phyloP scores from a whole-genome alignment of 345 rosid species.

The Syzygium oleosum region DNA sequence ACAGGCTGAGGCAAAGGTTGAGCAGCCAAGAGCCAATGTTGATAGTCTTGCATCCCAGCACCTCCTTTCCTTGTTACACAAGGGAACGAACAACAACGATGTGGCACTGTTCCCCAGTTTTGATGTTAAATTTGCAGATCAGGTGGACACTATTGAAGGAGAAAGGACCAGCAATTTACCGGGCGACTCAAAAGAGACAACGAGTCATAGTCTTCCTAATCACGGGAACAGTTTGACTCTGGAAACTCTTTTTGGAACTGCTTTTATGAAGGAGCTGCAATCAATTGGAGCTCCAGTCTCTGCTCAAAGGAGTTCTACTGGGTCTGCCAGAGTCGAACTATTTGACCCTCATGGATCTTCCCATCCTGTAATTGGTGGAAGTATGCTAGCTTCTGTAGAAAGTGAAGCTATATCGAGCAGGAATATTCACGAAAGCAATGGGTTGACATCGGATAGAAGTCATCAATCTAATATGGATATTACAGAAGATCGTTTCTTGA shows the following conservation, averaged over 20 bases:
- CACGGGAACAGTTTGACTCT: slow-evolving; percentile 68
- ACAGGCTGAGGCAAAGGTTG: slow-evolving; percentile 25
- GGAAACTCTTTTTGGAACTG: slow-evolving; percentile 88
- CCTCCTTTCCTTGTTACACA: slow-evolving; percentile 80
- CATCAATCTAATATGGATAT: slow-evolving; percentile 29
- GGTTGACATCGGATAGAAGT: slow-evolving; percentile 29
- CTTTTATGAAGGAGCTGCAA: slow-evolving; percentile 91
- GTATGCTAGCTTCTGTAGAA: slow-evolving; percentile 13
- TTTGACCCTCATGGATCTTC: slow-evolving; percentile 29
- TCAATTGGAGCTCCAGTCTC: slow-evolving; percentile 60
- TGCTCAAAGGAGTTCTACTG: slow-evolving; percentile 19
- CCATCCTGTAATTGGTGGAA: slow-evolving; percentile 16
- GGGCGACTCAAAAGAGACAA: slow-evolving; percentile 27
- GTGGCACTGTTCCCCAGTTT: slow-evolving; percentile 7
- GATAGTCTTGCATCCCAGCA: slow-evolving; percentile 75
- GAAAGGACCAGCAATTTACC: slow-evolving; percentile 5
- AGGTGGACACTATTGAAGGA: slow-evolving; percentile 7
- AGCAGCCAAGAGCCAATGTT: slow-evolving; percentile 31
- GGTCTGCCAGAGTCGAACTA: slow-evolving; percentile 27
- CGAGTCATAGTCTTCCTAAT: slow-evolving; percentile 17
- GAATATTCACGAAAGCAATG: slow-evolving; percentile 12
- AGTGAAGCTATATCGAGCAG: slow-evolving; percentile 23
- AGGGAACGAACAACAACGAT: slow-evolving; percentile 29
- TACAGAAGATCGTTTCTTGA: slow-evolving; percentile 29
- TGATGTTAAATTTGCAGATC: slow-evolving; percentile 19